Evolutionary conservation across 108 stramenopile genomes (phyloP), one percentile per base, ranked within the genome.

Genomic region (Conticribra weissflogii): DNA sequence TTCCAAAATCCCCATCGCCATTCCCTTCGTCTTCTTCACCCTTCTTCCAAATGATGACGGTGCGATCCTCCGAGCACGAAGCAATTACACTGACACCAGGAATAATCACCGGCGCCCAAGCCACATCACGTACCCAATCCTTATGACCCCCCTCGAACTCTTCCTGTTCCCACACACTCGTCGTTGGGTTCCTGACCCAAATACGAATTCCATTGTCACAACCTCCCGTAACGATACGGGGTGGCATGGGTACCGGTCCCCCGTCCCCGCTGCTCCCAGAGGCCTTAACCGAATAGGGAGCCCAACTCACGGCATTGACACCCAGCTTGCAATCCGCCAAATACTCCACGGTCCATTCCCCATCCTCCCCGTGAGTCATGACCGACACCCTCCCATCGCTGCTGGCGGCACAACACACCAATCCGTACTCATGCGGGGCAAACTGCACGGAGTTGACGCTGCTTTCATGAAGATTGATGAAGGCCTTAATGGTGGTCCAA

Each of bases 111-210:
- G 99, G 99, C 15, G 96, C 95, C 96, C 96, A 99, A 16, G 98
- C 98, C 51, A 98, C 99, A 85, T 99, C 99, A 22, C 98, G 83
- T 27, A 98, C 98, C 97, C 98, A 98, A 85, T 97, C 97, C 29
- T 58, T 74, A 78, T 99, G 97, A 19, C 61, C 57, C 18, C 71
- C 34, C 19, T 74, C 63, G 18, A 62, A 64, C 5, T 62, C 85
- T 49, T 88, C 86, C 70, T 87, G 84, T 56, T 70, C 70, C 89
- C 93, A 89, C 24, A 74, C 72, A 22, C 75, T 83, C 29, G 70
- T 64, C 46, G 57, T 67, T 1, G 49, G 54, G 41, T 68, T 75
- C 59, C 86, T 85, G 32, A 49, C 72, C 96, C 96, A 99, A 63
- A 99, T 86, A 23, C 96, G 87, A 69, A 99, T 96, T 1, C 78